A percentile compares a stretch with the other conserved stretches of the same genome.
These are phyloP conservation scores for Davidsoniella australis DNA, from an alignment of 2,329 filamentous ascomycete species.

Conservation along the genomic window DNA sequence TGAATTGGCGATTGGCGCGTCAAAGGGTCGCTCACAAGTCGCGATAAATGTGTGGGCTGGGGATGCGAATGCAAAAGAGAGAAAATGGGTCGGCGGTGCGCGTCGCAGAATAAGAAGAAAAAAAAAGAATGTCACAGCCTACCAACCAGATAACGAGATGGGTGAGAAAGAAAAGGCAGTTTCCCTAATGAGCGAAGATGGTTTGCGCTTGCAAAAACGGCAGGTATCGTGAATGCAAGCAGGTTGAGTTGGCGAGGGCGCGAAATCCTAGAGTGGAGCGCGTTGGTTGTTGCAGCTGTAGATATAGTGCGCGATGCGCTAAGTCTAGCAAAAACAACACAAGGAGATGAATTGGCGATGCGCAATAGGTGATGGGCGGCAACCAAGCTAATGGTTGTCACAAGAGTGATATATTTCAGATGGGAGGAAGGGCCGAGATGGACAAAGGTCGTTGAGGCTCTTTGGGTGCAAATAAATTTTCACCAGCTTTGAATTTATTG, in stretches of 20 bases:
- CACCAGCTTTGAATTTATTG: too few species aligned
- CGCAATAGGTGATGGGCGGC: background rate
- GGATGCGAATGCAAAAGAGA: background rate
- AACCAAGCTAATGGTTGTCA: conserved; percentile 9
- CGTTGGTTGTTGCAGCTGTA: background rate
- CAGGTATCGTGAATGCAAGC: too few species aligned
- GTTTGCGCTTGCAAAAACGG: too few species aligned
- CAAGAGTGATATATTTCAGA: background rate
- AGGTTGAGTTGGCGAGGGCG: too few species aligned
- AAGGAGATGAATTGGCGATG: background rate
- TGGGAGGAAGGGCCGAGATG: background rate
- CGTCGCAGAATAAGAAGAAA: background rate
- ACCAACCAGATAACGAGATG: too few species aligned
- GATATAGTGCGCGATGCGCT: background rate
- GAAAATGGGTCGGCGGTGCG: background rate
- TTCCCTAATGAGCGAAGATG: too few species aligned
- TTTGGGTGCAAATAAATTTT: too few species aligned
- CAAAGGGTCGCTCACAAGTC: background rate
- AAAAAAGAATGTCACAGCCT: background rate
- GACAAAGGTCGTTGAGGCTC: conserved; percentile 1
- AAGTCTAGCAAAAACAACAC: background rate
- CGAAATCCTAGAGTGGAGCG: background rate
- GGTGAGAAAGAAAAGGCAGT: too few species aligned
- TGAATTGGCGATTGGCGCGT: background rate
- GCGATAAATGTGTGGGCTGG: conserved; percentile 1